Evolutionary conservation across 1,284 basidiomycete species (phyloP), one percentile per base, ranked within the genome.

Genomic region (Volvariella volvacea): DNA sequence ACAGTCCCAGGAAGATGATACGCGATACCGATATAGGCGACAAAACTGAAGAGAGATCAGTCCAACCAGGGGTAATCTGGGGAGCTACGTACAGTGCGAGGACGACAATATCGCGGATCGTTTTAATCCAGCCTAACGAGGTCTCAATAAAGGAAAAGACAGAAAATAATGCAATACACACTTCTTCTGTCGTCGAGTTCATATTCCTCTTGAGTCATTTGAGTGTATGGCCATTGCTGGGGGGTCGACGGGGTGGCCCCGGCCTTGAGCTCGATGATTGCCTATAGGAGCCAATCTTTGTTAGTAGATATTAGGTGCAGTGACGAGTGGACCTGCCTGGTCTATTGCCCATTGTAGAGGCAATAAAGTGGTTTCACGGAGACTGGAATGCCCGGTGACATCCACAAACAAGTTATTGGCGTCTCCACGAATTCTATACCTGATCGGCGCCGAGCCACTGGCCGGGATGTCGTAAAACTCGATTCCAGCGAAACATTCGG

Each of bases 341-440:
- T 90, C 88, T 25, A 91, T 66, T 3, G 86, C 83, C 73, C 85
- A 84, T 52, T 91, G 88, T 12, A 90, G 56, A 1, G 88, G 88
- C 15, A 90, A 57, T 21, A 85, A 67, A 41, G 82, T 67, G 43
- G 65, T 63, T 58, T 88, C 85, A 53, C 82, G 80, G 61, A 88
- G 85, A 48, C 83, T 80, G 1, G 61, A 70, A 55, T 87, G 82
- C 22, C 68, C 66, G 22, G 69, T 64, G 2, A 88, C 84, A 52
- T 89, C 74, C 48, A 90, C 74, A 45, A 74, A 72, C 20, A 63
- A 62, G 20, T 88, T 63, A 6, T 86, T 85, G 2, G 66, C 71
- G 55, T 89, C 88, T 0, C 76, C 78, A 15, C 73, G 65, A 40
- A 90, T 73, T 0, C 84, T 88, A 54, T 90, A 91, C 53, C 82